Base-by-base conservation (phyloP, 257 asterid genomes). In the Echites panduratus region DNA sequence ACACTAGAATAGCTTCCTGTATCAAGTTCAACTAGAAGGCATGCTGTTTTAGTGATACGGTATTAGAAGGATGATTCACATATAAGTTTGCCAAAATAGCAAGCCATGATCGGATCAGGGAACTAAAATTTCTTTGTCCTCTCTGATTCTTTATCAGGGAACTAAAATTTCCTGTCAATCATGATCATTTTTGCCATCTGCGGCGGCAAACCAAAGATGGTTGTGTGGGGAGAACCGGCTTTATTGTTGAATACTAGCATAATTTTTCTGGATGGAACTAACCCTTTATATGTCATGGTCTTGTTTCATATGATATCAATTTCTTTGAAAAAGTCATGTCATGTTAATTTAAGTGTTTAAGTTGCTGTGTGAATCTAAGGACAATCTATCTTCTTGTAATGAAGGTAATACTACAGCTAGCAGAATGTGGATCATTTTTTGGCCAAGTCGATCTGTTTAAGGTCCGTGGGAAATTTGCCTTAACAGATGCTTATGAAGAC, bases 401-500 rank as follows among this genome's bases (percentile, higher is more conserved):
- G 85, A 78, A 94, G 99, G 93, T 79, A 68, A 88, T 86, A 74
- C 83, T 95, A 84, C 99, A 95, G 79, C 75, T 90, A 76, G 99
- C 98, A 57, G 98, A 95, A 79, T 95, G 92, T 71, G 96, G 89
- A 29, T 88, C 99, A n/a, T 95, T 95, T 76, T 84, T 95, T 27
- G 85, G 87, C 78, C 97, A 90, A 80, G 97, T 92, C 68, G 97
- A 95, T 82, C 88, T 95, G 79, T 95, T 95, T 62, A 95, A 90
- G 85, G 98, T 90, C 65, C 99, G 99, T 53, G 99, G 96, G 52
- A 95, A 95, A 81, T 95, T 87, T 81, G 99, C 97, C 78, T 79
- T 87, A 49, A 88, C 99, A 50, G 99, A 95, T 80, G 98, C 98
- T 66, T 95, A 95, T 52, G 99, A 95, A 86, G 91, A 85, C 80